A percentile compares a stretch with the other conserved stretches of the same genome.
Conservation (phyloP, 2,329 filamentous ascomycete species). For the Ophiobolus disseminans region DNA sequence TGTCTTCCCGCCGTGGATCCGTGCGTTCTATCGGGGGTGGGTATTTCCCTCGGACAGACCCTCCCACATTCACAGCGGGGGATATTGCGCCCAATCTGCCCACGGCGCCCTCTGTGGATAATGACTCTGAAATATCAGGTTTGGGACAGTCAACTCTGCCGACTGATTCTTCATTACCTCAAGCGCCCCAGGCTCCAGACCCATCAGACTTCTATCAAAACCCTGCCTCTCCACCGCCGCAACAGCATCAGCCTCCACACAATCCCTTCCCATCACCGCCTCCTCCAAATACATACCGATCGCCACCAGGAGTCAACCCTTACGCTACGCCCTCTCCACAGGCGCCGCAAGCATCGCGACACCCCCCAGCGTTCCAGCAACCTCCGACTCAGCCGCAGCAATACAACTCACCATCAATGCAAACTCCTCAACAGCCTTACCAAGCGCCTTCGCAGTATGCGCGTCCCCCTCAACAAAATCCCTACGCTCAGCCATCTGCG, state of each 20-base stretch:
- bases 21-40: slow-evolving; percentile 58
- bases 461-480: slow-evolving; percentile 23
- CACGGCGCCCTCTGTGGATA: slow-evolving; percentile 44
- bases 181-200: slow-evolving; percentile 30
- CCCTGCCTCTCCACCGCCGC: slow-evolving; percentile 44
- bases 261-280: slow-evolving; percentile 29
- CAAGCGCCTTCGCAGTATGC: too few relatives aligned
- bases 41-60: slow-evolving; percentile 61
- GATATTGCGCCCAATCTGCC: slow-evolving; percentile 43
- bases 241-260: slow-evolving; percentile 29
- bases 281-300: slow-evolving; percentile 21
- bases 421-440: too few relatives aligned
- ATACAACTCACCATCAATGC: slow-evolving; percentile 3
- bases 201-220: slow-evolving; percentile 44
- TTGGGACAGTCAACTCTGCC: slow-evolving; percentile 26
- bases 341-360: slow-evolving; percentile 14
- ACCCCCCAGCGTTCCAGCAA: slow-evolving; percentile 15
- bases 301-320: slow-evolving; percentile 8
- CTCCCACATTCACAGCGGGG: slow-evolving; percentile 56
- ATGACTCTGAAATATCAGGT: slow-evolving; percentile 35
- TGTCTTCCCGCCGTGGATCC: slow-evolving; percentile 55
- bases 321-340: slow-evolving; percentile 16
- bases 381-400: slow-evolving; percentile 16
- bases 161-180: slow-evolving; percentile 27
- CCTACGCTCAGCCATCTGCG: slow-evolving; percentile 26